Evolutionary conservation across 257 asterid genomes (phyloP).

Genomic region (Ocimum tenuiflorum): DNA sequence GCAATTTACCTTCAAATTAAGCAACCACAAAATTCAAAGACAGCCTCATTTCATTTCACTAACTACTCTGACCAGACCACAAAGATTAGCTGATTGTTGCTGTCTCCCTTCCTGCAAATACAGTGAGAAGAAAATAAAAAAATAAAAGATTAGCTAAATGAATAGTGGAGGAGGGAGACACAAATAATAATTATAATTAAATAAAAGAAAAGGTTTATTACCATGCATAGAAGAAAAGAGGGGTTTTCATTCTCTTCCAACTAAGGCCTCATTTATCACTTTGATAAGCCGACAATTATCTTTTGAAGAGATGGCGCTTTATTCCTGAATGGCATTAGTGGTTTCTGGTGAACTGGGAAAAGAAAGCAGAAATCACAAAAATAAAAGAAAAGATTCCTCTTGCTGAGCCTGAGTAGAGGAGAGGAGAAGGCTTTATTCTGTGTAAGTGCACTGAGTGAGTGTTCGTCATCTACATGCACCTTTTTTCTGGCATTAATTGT

Average conservation of each 20-base stretch:
- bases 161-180: slow-evolving; percentile 4
- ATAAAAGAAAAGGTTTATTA: not conserved
- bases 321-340: slow-evolving; percentile 10
- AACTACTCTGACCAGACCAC: slow-evolving; percentile 17
- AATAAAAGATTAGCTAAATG: not conserved
- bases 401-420: no score
- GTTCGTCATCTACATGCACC: slow-evolving; percentile 23
- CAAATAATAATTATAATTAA: no score
- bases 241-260: slow-evolving; percentile 17
- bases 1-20: slow-evolving; percentile 40
- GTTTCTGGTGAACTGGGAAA: slow-evolving; percentile 26
- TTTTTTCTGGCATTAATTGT: slow-evolving; percentile 3
- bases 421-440: slow-evolving; percentile 34
- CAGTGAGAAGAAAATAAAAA: not conserved
- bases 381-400: slow-evolving; percentile 32
- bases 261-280: slow-evolving; percentile 6
- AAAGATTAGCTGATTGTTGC: slow-evolving; percentile 5
- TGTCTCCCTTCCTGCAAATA: slow-evolving; percentile 12
- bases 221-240: slow-evolving; percentile 23
- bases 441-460: not conserved
- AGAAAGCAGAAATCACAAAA: slow-evolving; percentile 27
- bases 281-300: slow-evolving; percentile 22
- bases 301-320: slow-evolving; percentile 11
- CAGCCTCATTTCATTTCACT: slow-evolving; percentile 5
- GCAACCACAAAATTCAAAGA: slow-evolving; percentile 36